Conservation (phyloP, 176 grass and related monocot genomes). For the Pharus latifolius region DNA sequence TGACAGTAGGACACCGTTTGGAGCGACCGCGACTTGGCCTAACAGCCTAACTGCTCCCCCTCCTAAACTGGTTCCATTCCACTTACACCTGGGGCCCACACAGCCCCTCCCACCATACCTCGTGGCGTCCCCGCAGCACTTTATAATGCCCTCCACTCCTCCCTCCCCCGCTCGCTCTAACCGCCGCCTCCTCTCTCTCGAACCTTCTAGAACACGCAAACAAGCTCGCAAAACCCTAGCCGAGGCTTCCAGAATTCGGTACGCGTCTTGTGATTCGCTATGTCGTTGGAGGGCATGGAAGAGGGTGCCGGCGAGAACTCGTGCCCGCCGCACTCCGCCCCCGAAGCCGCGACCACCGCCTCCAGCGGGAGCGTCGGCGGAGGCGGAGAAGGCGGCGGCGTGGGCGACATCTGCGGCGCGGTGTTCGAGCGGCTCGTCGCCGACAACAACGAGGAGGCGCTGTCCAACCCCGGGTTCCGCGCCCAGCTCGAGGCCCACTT, state of each 20-base stretch:
- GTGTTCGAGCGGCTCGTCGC: slow-evolving; percentile 57
- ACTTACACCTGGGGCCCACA: neutral
- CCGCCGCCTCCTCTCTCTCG: neutral
- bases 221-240: neutral
- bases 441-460: slow-evolving; percentile 37
- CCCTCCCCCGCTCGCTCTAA: neutral
- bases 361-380: slow-evolving; percentile 16
- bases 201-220: neutral
- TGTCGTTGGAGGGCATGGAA: slow-evolving; percentile 11
- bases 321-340: slow-evolving; percentile 30
- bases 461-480: slow-evolving; percentile 24
- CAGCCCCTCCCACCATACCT: slow-evolving; percentile 17
- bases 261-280: neutral
- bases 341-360: neutral
- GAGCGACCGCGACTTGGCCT: no score
- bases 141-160: slow-evolving; percentile 9
- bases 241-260: neutral
- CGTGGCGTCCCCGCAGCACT: neutral
- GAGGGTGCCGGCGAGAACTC: slow-evolving; percentile 75
- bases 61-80: fast-evolving
- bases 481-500: slow-evolving; percentile 48
- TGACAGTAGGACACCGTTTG: no score
- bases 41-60: no score
- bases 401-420: slow-evolving; percentile 13
- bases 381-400: neutral